A percentile compares a stretch with the other conserved stretches of the same genome.
Conservation (phyloP, 306 rosid species). For the Sphenostylis stenocarpa region DNA sequence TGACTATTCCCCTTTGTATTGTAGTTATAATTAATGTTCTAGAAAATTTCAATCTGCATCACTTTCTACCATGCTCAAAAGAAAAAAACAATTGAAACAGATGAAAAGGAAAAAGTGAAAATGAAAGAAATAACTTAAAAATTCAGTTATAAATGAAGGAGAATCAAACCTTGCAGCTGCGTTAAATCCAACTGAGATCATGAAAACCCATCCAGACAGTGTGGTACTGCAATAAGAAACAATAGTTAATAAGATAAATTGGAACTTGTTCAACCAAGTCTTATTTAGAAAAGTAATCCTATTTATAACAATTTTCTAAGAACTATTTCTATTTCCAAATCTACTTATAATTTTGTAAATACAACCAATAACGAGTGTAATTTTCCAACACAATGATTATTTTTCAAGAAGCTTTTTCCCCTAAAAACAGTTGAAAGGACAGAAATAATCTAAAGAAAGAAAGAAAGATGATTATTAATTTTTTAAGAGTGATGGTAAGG, state of each 20-base stretch:
- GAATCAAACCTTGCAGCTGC: conserved; percentile 79
- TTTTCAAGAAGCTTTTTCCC: neutral
- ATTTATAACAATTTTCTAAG: too few relatives aligned
- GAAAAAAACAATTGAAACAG: neutral
- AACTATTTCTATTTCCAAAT: too few relatives aligned
- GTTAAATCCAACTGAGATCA: conserved; percentile 86
- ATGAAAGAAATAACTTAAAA: neutral
- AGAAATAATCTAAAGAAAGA: neutral
- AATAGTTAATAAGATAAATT: neutral
- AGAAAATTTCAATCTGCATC: too few relatives aligned
- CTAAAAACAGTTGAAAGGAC: neutral
- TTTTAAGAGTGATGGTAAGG: neutral
- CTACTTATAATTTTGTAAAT: too few relatives aligned
- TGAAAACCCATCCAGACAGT: conserved; percentile 69
- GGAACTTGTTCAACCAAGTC: neutral
- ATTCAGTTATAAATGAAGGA: neutral
- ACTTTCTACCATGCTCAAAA: neutral
- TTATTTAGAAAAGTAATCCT: neutral
- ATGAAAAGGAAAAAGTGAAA: neutral
- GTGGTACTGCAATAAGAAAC: conserved; percentile 51
- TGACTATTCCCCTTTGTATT: neutral
- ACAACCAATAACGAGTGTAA: too few relatives aligned
- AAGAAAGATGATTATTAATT: too few relatives aligned
- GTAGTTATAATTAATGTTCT: too few relatives aligned
- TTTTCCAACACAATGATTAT: too few relatives aligned